A percentile compares a stretch with the other conserved stretches of the same genome.
phyloP scores from a whole-genome alignment of 2,329 filamentous ascomycete species.

The Aaosphaeria pasadenensis region DNA sequence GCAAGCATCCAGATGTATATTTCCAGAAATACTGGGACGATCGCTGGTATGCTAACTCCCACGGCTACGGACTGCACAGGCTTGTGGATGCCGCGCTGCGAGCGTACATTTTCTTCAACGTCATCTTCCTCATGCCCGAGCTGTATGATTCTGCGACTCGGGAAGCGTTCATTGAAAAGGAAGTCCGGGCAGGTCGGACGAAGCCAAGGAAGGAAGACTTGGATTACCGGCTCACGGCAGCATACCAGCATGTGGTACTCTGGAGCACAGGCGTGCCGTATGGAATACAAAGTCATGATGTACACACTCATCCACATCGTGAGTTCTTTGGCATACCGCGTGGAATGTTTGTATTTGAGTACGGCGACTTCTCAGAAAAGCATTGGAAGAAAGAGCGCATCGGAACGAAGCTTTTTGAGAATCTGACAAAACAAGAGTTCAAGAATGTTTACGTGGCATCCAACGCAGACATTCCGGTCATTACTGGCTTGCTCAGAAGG shows the following conservation, averaged over 20 bases:
- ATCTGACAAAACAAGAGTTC: constrained; percentile 3
- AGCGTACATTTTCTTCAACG: constrained; percentile 11
- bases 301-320: constrained; percentile 4
- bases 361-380: neutral
- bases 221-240: constrained; percentile 8
- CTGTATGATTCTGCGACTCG: constrained; percentile 3
- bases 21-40: constrained; percentile 1
- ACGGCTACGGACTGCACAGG: constrained; percentile 1
- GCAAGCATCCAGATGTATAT: constrained; percentile 3
- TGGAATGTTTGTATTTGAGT: constrained; percentile 1
- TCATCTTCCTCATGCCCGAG: constrained; percentile 8
- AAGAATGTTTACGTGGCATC: constrained; percentile 2
- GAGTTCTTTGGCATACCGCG: constrained; percentile 9
- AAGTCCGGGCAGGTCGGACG: neutral
- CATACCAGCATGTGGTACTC: neutral
- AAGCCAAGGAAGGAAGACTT: neutral
- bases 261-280: neutral
- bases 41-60: neutral
- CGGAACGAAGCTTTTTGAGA: neutral
- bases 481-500: constrained; percentile 2
- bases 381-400: neutral
- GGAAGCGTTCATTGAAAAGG: constrained; percentile 1
- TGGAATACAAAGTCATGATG: neutral
- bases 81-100: constrained; percentile 7
- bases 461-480: constrained; percentile 3